These are phyloP conservation scores for Talaromyces amestolkiae DNA, from an alignment of 2,329 filamentous ascomycete genomes.

Conservation along the genomic window DNA sequence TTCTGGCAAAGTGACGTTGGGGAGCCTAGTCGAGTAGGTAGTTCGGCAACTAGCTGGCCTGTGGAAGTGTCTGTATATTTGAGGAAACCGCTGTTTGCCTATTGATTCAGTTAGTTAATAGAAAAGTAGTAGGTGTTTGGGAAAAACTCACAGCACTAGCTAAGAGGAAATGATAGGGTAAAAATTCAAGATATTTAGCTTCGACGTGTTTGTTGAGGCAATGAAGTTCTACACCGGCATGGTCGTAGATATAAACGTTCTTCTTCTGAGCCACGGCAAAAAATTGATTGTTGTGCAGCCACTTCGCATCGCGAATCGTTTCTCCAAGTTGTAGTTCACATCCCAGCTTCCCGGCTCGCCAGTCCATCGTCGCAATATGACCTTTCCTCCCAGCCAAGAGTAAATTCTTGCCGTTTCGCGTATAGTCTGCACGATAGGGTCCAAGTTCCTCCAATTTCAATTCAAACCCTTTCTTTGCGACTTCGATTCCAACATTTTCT, in stretches of 20 bases:
- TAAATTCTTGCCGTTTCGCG: constrained; percentile 80
- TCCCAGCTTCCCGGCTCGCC: constrained; percentile 84
- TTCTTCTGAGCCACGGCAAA: constrained; percentile 97
- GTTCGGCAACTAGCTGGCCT: constrained; percentile 80
- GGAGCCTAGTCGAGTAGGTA: constrained; percentile 78
- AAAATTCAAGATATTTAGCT: constrained; percentile 88
- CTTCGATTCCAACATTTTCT: constrained; percentile 71
- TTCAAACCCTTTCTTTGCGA: constrained; percentile 90
- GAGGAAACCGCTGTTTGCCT: constrained; percentile 75
- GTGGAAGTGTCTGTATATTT: constrained; percentile 96
- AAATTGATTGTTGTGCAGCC: constrained; percentile 89
- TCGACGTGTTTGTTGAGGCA: constrained; percentile 87
- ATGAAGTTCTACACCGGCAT: constrained; percentile 86
- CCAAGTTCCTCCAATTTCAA: constrained; percentile 78
- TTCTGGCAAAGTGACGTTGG: constrained; percentile 85
- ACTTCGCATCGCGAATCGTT: constrained; percentile 83
- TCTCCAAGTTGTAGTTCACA: constrained; percentile 90
- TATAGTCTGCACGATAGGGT: constrained; percentile 86
- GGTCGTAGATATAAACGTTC: constrained; percentile 94
- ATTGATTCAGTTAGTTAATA: constrained; percentile 27
- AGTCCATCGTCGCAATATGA: constrained; percentile 95
- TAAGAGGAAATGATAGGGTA: constrained; percentile 93
- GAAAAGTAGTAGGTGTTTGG: neutral
- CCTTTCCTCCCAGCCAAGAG: constrained; percentile 86
- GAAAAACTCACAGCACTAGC: constrained; percentile 68